Evolutionary conservation across 768 basidiomycete species (phyloP).

Genomic region (Hemileccinum impolitum): DNA sequence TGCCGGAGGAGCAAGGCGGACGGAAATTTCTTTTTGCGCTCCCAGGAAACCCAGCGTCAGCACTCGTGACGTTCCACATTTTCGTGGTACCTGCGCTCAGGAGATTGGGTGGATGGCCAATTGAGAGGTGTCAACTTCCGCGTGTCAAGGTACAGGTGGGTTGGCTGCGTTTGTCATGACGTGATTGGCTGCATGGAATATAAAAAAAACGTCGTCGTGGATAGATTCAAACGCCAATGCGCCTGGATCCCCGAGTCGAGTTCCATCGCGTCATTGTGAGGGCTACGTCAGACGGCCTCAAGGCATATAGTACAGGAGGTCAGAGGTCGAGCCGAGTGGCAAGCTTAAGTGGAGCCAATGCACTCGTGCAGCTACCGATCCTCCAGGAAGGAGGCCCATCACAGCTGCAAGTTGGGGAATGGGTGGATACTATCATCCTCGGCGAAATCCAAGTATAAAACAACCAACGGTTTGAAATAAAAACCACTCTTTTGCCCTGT

Average conservation of each 20-base stretch:
- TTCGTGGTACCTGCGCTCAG: constrained; percentile 83
- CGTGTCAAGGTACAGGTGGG: constrained; percentile 63
- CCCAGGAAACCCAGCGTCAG: constrained; percentile 87
- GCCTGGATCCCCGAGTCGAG: constrained; percentile 70
- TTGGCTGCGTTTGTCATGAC: neutral
- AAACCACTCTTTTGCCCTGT: neutral
- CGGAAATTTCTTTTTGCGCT: constrained; percentile 76
- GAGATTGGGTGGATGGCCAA: constrained; percentile 65
- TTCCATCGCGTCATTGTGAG: constrained; percentile 76
- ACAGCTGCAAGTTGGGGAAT: constrained; percentile 50
- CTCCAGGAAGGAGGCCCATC: constrained; percentile 31
- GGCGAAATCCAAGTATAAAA: constrained; percentile 52
- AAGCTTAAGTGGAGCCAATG: constrained; percentile 80
- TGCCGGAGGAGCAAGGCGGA: constrained; percentile 26
- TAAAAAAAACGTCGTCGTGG: neutral
- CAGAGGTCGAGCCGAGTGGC: constrained; percentile 82
- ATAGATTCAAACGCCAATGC: constrained; percentile 60
- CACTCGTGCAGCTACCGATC: constrained; percentile 65
- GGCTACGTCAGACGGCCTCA: constrained; percentile 42
- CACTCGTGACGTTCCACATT: constrained; percentile 80
- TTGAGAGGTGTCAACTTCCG: constrained; percentile 51
- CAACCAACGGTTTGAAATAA: neutral
- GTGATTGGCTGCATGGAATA: neutral
- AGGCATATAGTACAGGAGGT: constrained; percentile 79
- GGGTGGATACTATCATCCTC: constrained; percentile 60